phyloP scores from a whole-genome alignment of 2,329 filamentous ascomycete species.

The Lasiodiplodia citricola region DNA sequence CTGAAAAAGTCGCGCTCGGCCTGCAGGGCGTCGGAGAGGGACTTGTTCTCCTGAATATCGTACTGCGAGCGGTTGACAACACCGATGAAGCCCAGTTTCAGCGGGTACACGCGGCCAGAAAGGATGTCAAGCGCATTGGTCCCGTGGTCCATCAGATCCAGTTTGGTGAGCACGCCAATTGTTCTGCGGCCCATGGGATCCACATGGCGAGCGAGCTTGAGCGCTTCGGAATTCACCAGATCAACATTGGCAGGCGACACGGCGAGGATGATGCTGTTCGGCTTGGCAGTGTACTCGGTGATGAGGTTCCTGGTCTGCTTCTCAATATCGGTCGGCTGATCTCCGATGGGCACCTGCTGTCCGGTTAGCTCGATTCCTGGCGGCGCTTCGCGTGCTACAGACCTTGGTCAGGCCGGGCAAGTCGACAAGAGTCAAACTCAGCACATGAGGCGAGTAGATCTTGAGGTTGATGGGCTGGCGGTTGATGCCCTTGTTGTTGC shows the following conservation, averaged over 20 bases:
- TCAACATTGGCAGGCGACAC: constrained; percentile 98
- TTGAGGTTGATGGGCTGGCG: constrained; percentile 97
- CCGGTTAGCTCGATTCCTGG: constrained; percentile 35
- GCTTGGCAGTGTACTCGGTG: constrained; percentile 97
- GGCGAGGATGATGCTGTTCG: constrained; percentile 96
- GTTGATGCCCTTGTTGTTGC: constrained; percentile 98
- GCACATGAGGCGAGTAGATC: constrained; percentile 95
- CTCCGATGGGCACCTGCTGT: constrained; percentile 85
- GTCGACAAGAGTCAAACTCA: constrained; percentile 96
- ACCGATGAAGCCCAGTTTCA: constrained; percentile 97
- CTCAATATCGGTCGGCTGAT: constrained; percentile 97
- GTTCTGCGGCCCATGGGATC: constrained; percentile 93
- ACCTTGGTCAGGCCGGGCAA: constrained; percentile 95
- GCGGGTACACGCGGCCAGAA: constrained; percentile 93
- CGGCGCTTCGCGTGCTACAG: constrained; percentile 31
- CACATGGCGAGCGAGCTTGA: constrained; percentile 96
- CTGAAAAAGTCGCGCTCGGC: constrained; percentile 94
- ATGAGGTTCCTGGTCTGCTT: constrained; percentile 97
- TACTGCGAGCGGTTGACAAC: constrained; percentile 98
- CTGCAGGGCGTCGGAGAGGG: constrained; percentile 83
- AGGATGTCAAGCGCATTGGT: constrained; percentile 97
- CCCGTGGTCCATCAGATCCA: constrained; percentile 98
- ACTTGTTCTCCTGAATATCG: constrained; percentile 94
- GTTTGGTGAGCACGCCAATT: constrained; percentile 94
- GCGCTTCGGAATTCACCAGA: constrained; percentile 94